Evolutionary conservation across 345 rosid genomes (phyloP), one percentile per base, ranked within the genome.

Genomic region (Salix arbutifolia): DNA sequence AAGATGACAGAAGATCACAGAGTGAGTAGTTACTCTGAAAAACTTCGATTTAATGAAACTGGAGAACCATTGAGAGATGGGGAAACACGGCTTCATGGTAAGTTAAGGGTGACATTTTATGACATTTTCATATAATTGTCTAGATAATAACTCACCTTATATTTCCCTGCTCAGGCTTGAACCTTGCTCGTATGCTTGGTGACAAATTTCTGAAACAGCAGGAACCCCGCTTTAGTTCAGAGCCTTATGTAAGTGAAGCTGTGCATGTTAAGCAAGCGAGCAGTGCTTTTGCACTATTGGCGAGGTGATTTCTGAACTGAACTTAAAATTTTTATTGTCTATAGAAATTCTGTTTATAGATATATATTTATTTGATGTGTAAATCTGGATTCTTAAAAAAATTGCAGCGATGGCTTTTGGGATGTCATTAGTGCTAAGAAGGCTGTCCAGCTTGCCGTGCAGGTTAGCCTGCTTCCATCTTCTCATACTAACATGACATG

Each of bases 171-270:
- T 74, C 85, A 96, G 99, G 99, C 60, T 76, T 96, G 86, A 94
- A 91, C 83, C 97, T 96, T 72, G 91, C 97, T 62, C 89, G 97
- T 75, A 90, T 94, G 97, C 98, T 96, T 71, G 99, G 99, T 76
- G 99, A 92, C 86, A 96, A 96, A 73, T 96, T 90, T 85, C 82
- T 90, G 77, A 96, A 96, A 84, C 90, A 90, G 85, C 94, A 94
- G 86, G 99, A 96, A 67, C 75, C 81, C 13, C 90, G 98, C 40
- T 94, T 94, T 81, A 90, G 92, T 73, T 86, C 97, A 16, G 97
- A 91, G 84, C 99, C 99, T 50, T 90, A 82, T 74, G 85, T 91
- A 81, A 96, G 99, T 78, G 81, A 83, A 82, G 89, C 85, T 79
- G 85, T 94, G 76, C 90, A 81, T 76, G 82, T 96, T 75, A 78